A percentile compares a stretch with the other conserved stretches of the same genome.
Evolutionary conservation across 1,139 yeast genomes (phyloP).

Genomic region (Pichia sp.): DNA sequence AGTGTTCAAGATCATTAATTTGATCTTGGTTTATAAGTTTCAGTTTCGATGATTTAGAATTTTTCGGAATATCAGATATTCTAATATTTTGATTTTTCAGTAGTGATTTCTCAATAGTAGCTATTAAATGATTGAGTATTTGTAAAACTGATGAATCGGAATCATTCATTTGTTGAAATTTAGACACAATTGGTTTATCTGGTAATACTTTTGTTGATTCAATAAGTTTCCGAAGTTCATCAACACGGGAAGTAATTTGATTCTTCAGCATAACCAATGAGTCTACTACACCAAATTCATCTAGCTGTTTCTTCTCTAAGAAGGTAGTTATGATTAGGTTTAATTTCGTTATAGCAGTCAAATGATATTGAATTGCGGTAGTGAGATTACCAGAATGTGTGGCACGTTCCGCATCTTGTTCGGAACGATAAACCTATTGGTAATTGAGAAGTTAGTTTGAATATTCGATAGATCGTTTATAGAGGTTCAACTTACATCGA

Average conservation of each 20-base stretch:
- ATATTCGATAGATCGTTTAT: not conserved
- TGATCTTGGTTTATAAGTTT: slow-evolving; percentile 21
- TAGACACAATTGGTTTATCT: not conserved
- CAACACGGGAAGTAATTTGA: slow-evolving; percentile 21
- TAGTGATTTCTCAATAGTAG: slow-evolving; percentile 16
- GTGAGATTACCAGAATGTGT: slow-evolving; percentile 22
- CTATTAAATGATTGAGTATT: slow-evolving; percentile 6
- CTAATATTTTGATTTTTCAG: slow-evolving; percentile 21
- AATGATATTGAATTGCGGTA: slow-evolving; percentile 22
- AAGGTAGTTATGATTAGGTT: slow-evolving; percentile 16
- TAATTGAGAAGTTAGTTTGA: too few relatives aligned
- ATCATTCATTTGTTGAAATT: not conserved
- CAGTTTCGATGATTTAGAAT: slow-evolving; percentile 15
- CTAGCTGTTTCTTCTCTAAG: slow-evolving; percentile 9
- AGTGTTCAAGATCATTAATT: slow-evolving; percentile 25
- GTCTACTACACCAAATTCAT: slow-evolving; percentile 18
- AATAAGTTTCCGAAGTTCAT: slow-evolving; percentile 16
- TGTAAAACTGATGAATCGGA: too few relatives aligned
- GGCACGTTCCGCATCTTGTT: slow-evolving; percentile 27
- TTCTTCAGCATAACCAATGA: slow-evolving; percentile 18
- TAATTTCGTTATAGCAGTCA: slow-evolving; percentile 17
- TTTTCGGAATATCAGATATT: slow-evolving; percentile 8
- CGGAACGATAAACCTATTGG: slow-evolving; percentile 20
- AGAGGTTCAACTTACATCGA: slow-evolving; percentile 8
- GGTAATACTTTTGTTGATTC: not conserved